A percentile compares a stretch with the other conserved stretches of the same genome.
phyloP scores from a whole-genome alignment of 208 protist genomes.

The Crithidia thermophila region DNA sequence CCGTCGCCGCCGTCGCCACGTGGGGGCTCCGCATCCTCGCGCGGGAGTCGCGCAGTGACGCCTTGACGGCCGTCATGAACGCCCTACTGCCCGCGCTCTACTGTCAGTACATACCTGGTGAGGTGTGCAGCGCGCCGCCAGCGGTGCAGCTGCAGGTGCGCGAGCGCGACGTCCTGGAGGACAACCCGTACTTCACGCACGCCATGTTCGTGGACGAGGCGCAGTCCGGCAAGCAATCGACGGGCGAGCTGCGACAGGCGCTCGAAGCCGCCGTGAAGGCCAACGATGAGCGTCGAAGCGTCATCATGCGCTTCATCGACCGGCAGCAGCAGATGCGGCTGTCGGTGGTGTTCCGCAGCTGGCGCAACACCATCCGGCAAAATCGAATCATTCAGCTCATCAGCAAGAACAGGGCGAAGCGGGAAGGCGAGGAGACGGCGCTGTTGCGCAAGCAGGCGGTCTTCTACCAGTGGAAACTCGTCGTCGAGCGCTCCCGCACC shows the following conservation, averaged over 20 bases:
- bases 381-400: conserved; percentile 39
- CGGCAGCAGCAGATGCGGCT: conserved; percentile 21
- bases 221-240: conserved; percentile 32
- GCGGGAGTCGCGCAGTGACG: conserved; percentile 23
- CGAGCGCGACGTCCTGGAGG: conserved; percentile 39
- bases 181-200: conserved; percentile 88
- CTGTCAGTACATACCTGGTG: conserved; percentile 57
- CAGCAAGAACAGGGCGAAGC: conserved; percentile 38
- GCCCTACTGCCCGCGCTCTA: conserved; percentile 75
- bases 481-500: conserved; percentile 67
- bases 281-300: conserved; percentile 50
- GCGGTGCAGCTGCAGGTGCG: conserved; percentile 61
- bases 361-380: conserved; percentile 48
- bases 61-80: conserved; percentile 46
- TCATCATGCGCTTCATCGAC: conserved; percentile 43
- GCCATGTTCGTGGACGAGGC: conserved; percentile 81
- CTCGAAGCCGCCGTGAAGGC: conserved; percentile 45
- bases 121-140: conserved; percentile 42
- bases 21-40: conserved; percentile 78
- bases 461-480: conserved; percentile 77
- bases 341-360: conserved; percentile 50
- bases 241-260: conserved; percentile 32
- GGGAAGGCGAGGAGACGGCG: conserved; percentile 31
- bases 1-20: conserved; percentile 56
- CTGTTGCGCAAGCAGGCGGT: conserved; percentile 34